Evolutionary conservation across 139 green algal species (phyloP).

Genomic region (Pseudopediastrum boryanum): DNA sequence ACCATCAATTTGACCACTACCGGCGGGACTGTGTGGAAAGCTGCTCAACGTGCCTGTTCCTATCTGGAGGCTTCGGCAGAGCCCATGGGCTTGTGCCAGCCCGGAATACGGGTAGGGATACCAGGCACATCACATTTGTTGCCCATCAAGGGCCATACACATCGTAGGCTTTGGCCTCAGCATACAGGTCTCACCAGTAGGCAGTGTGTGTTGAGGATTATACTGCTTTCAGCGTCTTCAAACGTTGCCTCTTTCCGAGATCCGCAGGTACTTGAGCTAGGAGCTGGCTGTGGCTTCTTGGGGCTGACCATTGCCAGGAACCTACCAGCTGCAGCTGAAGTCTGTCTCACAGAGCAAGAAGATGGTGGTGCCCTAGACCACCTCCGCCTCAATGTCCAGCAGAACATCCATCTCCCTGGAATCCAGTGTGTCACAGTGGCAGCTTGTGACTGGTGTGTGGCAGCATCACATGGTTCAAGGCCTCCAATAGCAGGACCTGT

Average conservation of each 20-base stretch:
- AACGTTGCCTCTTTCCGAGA: background rate
- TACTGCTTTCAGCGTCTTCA: background rate
- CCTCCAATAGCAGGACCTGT: too few relatives aligned
- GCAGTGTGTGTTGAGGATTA: background rate
- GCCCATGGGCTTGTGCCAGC: background rate
- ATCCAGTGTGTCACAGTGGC: conserved; percentile 4
- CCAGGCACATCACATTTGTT: background rate
- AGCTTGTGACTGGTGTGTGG: conserved; percentile 35
- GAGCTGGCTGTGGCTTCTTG: conserved; percentile 59
- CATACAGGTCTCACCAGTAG: background rate
- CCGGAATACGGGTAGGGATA: conserved; percentile 15
- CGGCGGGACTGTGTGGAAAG: conserved; percentile 35
- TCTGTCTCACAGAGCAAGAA: conserved; percentile 55
- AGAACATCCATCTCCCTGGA: conserved; percentile 36
- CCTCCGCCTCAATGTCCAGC: conserved; percentile 51
- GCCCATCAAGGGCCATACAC: background rate
- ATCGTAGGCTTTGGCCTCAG: background rate
- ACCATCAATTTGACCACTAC: conserved; percentile 30
- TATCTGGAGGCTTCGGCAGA: conserved; percentile 3
- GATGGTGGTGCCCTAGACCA: conserved; percentile 45
- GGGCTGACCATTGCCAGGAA: conserved; percentile 60
- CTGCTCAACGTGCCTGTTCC: background rate
- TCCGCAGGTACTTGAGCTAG: conserved; percentile 60
- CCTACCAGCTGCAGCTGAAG: conserved; percentile 27
- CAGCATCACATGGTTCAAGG: too few relatives aligned